These are phyloP conservation scores for Puccinia hordei DNA, from an alignment of 1,284 basidiomycete species.

Conservation along the genomic window DNA sequence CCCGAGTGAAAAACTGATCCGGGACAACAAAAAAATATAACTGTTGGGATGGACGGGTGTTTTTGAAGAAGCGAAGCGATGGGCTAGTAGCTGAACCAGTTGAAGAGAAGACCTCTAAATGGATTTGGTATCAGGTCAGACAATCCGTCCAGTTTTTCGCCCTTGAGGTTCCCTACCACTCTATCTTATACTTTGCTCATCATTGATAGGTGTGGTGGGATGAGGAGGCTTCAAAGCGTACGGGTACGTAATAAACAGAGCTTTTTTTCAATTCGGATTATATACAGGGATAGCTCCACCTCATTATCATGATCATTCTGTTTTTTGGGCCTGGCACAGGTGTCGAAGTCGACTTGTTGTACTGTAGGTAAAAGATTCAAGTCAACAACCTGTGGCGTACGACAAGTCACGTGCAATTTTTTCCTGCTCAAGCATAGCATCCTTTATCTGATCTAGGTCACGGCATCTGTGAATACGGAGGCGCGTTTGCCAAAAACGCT, in stretches of 20 bases:
- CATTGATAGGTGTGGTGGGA: constrained; percentile 48
- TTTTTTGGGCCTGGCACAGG: neutral
- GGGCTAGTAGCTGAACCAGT: neutral
- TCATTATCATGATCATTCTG: neutral
- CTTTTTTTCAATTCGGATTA: neutral
- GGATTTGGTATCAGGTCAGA: constrained; percentile 48
- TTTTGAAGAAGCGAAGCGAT: constrained; percentile 17
- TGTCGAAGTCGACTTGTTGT: constrained; percentile 30
- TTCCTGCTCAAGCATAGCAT: neutral
- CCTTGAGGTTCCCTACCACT: neutral
- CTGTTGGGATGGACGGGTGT: constrained; percentile 44
- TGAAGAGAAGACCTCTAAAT: constrained; percentile 26
- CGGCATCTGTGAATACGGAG: constrained; percentile 44
- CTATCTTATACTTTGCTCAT: neutral
- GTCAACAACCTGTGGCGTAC: neutral
- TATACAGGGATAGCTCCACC: neutral
- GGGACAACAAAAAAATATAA: constrained; percentile 21
- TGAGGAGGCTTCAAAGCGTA: constrained; percentile 25
- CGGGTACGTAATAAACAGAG: neutral
- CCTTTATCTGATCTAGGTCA: constrained; percentile 21
- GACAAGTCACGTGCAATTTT: neutral
- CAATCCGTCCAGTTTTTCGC: neutral
- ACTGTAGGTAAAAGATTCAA: constrained; percentile 26
- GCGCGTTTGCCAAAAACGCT: constrained; percentile 26
- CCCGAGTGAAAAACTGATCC: constrained; percentile 29